These are phyloP conservation scores for Astrephomene gubernaculifera DNA, from an alignment of 139 green algal genomes.

Conservation along the genomic window DNA sequence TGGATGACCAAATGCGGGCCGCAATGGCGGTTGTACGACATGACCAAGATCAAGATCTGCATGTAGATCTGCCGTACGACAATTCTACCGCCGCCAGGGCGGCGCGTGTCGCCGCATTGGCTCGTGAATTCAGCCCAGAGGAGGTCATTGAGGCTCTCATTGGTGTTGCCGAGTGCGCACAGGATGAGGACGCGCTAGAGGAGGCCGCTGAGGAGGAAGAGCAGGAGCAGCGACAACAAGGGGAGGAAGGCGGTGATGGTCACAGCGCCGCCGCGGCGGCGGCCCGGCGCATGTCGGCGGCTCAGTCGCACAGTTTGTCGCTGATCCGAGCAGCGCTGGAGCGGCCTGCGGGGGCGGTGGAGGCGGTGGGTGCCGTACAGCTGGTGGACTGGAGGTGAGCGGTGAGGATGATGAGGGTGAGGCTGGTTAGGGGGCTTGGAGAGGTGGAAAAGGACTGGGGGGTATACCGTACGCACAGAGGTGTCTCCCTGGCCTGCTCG, in stretches of 20 bases:
- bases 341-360: slow-evolving; percentile 8
- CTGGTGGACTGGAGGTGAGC: slow-evolving; percentile 40
- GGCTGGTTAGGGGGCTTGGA: background rate
- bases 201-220: background rate
- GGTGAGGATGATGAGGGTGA: background rate
- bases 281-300: background rate
- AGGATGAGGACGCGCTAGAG: slow-evolving; percentile 1
- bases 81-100: no score
- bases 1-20: background rate
- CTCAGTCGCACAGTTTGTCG: slow-evolving; percentile 15
- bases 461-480: no score
- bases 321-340: slow-evolving; percentile 35
- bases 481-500: no score
- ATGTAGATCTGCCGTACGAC: no score
- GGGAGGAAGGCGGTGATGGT: background rate
- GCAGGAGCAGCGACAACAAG: background rate
- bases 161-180: background rate
- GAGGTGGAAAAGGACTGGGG: no score
- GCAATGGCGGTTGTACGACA: no score
- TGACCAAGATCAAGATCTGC: no score
- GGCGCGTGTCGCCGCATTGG: background rate
- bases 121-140: slow-evolving; percentile 15
- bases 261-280: background rate
- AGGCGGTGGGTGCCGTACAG: slow-evolving; percentile 26
- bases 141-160: slow-evolving; percentile 37